Base-by-base conservation (phyloP, 768 basidiomycete genomes). In the Kwoniella europaea region DNA sequence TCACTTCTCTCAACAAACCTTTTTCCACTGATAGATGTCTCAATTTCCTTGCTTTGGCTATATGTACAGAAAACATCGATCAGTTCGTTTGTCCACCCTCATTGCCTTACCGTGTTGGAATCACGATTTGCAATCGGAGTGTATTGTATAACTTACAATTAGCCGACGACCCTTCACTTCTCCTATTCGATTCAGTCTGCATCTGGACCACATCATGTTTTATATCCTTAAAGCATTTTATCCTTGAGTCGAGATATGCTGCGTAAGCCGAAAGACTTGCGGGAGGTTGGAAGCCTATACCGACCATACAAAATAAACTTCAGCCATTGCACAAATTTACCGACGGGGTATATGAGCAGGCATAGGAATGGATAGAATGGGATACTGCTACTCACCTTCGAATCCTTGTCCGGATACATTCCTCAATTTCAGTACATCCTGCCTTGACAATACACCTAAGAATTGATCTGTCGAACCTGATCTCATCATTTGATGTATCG, bases 381-480 rank as follows among this genome's bases (percentile, higher is more conserved):
- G 7, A 24, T 18, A 52, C 42, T 4, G 43, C 29, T 43, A 70
- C 79, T 58, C 70, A 94, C 94, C 94, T 85, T 97, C 94, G 93
- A 93, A 96, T 63, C 86, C 91, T 43, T 89, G 91, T 4, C 88
- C 85, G n/a, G 89, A 88, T 10, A 98, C 90, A 74, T 94, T 93
- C 68, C 88, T 88, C 67, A 98, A 85, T 67, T 90, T 88, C 43
- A 98, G 85, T n/a, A 93, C 87, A 75, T 96, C 92, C 42, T 74
- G 74, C 43, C 90, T 88, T 5, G 92, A 90, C 50, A 98, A 88
- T 84, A 94, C 91, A 13, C 88, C 86, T 20, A 98, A 87, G 13
- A 98, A 88, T 80, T 94, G 93, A 86, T 98, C 94, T 6, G 95
- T 97, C 2, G 92, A 88, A n/a, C 97, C 97, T 71, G 92, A 93